Conservation (phyloP, 192 early-diverging fungal species). For the Spinellus fusiger region DNA sequence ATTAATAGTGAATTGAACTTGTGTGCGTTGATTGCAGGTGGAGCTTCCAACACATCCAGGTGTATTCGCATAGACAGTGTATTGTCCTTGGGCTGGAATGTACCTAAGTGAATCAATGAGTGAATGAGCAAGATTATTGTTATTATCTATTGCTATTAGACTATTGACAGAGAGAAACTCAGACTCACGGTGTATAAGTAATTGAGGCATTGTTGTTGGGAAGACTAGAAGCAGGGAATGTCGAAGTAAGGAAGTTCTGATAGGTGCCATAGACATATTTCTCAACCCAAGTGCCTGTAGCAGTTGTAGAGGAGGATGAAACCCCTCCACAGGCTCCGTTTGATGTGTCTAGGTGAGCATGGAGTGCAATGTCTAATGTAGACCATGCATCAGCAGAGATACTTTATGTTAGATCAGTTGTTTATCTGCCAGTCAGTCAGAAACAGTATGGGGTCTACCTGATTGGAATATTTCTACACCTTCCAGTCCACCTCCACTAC, state of each 20-base stretch:
- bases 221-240: slow-evolving; percentile 17
- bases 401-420: not conserved
- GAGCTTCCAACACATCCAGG: slow-evolving; percentile 25
- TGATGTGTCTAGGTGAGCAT: not conserved
- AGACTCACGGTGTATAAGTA: slow-evolving; percentile 17
- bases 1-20: slow-evolving; percentile 3
- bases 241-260: slow-evolving; percentile 10
- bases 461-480: slow-evolving; percentile 28
- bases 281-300: slow-evolving; percentile 16
- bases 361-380: slow-evolving; percentile 8
- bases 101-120: not conserved
- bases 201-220: slow-evolving; percentile 5
- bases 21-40: slow-evolving; percentile 23
- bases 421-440: not conserved
- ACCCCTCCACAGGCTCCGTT: not conserved
- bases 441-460: slow-evolving; percentile 13
- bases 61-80: slow-evolving; percentile 23
- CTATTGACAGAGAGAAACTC: no score
- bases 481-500: slow-evolving; percentile 22
- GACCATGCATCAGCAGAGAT: no score
- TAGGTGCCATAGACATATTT: slow-evolving; percentile 12
- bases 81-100: slow-evolving; percentile 22
- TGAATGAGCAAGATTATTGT: not conserved
- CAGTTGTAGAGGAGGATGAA: not conserved
- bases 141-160: no score